These are phyloP conservation scores for Asterella californica DNA, from an alignment of 225 moss, liverwort and hornwort species.

Conservation along the genomic window DNA sequence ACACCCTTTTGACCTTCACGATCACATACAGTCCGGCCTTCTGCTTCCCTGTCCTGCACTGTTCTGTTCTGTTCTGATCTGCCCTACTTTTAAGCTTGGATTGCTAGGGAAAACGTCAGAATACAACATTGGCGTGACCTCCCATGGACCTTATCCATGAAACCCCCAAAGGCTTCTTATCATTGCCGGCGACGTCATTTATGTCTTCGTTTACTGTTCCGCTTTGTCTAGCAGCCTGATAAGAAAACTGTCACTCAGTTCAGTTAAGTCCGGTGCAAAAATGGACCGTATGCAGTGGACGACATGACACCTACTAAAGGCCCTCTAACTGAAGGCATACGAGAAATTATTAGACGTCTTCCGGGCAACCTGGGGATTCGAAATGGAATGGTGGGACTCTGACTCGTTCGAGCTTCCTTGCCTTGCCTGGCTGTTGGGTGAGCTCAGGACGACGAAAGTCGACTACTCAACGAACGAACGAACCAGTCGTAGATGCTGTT, in stretches of 20 bases:
- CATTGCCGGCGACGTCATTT: background rate
- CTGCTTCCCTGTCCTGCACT: background rate
- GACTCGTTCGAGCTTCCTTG: background rate
- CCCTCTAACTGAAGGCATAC: too few relatives aligned
- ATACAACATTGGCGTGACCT: background rate
- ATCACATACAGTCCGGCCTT: too few relatives aligned
- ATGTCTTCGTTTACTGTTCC: background rate
- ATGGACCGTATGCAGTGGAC: background rate
- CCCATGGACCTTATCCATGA: background rate
- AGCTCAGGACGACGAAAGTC: background rate
- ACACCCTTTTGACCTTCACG: too few relatives aligned
- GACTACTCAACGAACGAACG: background rate
- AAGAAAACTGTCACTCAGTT: background rate
- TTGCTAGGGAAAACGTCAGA: background rate
- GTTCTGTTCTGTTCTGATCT: background rate
- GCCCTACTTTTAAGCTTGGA: background rate
- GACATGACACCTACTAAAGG: too few relatives aligned
- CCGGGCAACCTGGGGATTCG: background rate
- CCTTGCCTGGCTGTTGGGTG: background rate
- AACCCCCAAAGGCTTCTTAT: background rate
- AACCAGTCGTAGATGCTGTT: background rate
- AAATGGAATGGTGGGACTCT: background rate
- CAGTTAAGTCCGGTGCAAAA: background rate
- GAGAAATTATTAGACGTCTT: background rate
- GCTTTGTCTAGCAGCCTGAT: background rate